Evolutionary conservation across 495 filamentous ascomycete species (phyloP).

Genomic region (Xylaria intraflava): DNA sequence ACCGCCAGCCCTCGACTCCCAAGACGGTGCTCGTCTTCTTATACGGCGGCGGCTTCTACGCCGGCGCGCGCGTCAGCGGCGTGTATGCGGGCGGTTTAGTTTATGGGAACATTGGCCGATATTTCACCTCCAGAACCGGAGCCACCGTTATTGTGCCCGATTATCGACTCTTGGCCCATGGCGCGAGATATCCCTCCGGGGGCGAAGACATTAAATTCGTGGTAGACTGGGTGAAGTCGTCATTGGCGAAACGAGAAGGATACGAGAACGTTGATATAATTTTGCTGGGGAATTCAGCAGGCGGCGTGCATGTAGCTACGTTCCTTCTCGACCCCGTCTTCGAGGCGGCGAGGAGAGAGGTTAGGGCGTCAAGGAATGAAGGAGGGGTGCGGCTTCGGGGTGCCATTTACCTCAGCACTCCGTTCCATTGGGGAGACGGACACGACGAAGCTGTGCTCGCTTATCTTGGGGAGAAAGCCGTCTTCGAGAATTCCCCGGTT

Average conservation of each 20-base stretch:
- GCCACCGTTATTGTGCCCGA: conserved; percentile 35
- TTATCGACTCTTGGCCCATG: conserved; percentile 36
- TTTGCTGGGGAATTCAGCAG: conserved; percentile 39
- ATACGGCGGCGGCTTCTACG: conserved; percentile 37
- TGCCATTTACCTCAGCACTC: conserved; percentile 29
- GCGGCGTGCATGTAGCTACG: conserved; percentile 34
- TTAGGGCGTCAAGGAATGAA: conserved; percentile 9
- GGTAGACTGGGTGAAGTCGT: conserved; percentile 29
- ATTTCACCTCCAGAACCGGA: conserved; percentile 33
- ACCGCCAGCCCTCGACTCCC: neutral
- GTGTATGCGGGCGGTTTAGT: conserved; percentile 24
- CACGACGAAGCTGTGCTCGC: conserved; percentile 15
- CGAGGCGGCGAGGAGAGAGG: conserved; percentile 18
- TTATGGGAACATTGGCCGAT: conserved; percentile 35
- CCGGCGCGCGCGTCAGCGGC: conserved; percentile 28
- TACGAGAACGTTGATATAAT: conserved; percentile 30
- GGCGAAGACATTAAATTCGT: conserved; percentile 34
- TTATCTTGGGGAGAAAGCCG: conserved; percentile 27
- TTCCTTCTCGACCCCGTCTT: conserved; percentile 29
- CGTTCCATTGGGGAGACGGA: conserved; percentile 29
- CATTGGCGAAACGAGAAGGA: conserved; percentile 12
- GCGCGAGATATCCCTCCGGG: conserved; percentile 32
- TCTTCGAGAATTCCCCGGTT: conserved; percentile 21
- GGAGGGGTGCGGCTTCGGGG: conserved; percentile 28
- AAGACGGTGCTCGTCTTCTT: conserved; percentile 35